phyloP scores from a whole-genome alignment of 2,329 filamentous ascomycete species.

The Hypomyces perniciosus region DNA sequence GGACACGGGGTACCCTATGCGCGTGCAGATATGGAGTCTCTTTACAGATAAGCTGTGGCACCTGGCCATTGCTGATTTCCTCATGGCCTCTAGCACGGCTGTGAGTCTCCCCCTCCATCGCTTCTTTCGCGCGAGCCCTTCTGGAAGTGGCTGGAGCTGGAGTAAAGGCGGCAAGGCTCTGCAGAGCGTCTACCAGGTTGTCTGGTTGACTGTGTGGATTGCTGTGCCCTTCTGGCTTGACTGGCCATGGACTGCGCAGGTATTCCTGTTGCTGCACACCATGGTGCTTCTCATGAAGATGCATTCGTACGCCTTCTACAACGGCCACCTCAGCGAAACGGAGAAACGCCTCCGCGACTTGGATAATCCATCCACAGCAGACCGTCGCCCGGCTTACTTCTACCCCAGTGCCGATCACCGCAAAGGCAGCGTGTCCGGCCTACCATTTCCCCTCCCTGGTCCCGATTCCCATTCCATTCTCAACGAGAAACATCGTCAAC shows the following conservation, averaged over 20 bases:
- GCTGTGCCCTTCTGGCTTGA: constrained; percentile 74
- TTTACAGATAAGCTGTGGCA: constrained; percentile 88
- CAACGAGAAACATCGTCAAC: constrained; percentile 13
- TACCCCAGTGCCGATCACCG: constrained; percentile 60
- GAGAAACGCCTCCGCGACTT: constrained; percentile 73
- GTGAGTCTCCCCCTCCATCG: constrained; percentile 69
- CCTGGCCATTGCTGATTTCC: constrained; percentile 71
- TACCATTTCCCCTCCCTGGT: constrained; percentile 17
- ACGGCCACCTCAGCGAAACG: constrained; percentile 86
- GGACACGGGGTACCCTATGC: constrained; percentile 82
- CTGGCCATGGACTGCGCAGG: constrained; percentile 97
- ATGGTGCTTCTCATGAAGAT: constrained; percentile 97
- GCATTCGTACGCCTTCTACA: constrained; percentile 98
- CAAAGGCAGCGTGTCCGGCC: constrained; percentile 35
- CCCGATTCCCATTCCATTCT: neutral
- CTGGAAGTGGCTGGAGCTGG: constrained; percentile 61
- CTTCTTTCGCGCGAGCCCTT: constrained; percentile 49
- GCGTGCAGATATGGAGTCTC: constrained; percentile 79
- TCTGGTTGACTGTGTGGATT: constrained; percentile 81
- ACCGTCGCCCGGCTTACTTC: constrained; percentile 64
- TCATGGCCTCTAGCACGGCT: constrained; percentile 75
- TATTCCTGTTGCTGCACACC: constrained; percentile 87
- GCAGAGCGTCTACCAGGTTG: constrained; percentile 73
- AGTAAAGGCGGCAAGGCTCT: constrained; percentile 67
- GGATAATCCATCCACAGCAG: constrained; percentile 62